Evolutionary conservation across 164 flowering plant genomes (phyloP), one percentile per base, ranked within the genome.

Genomic region (Vitis amurensis): DNA sequence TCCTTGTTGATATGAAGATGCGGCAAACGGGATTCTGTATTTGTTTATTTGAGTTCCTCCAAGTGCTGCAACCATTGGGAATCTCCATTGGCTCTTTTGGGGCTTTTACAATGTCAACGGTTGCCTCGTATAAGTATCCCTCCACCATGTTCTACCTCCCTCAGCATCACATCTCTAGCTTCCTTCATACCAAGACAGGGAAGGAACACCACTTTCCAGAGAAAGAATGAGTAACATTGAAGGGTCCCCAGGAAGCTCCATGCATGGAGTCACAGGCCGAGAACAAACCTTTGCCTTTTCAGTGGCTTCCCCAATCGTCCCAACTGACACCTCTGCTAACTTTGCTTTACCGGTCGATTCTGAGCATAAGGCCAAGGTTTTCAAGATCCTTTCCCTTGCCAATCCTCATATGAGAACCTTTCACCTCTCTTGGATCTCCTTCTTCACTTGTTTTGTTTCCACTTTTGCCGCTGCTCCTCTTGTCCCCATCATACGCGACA

Each of bases 391-490:
- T 66, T 89, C 93, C 51, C 65, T 91, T 0, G 85, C 84, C 14
- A 82, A 82, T 10, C 97, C 97, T 16, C 93, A 89, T 84, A 92
- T 92, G 97, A 78, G 88, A 68, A 81, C 96, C 60, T 91, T 92
- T 76, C 94, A 92, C 71, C 84, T 91, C 16, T 81, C 89, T 0
- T 91, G 93, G 92, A 76, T 89, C 55, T 90, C 97, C 59, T 90
- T 92, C 85, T 92, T 85, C 87, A 80, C 92, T 3, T 88, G 93
- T 67, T 88, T 90, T 62, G 68, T 89, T 71, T 92, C 97, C 74
- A 90, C 93, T 50, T 92, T 92, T 53, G 94, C 96, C 1, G 94
- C 92, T 1, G 91, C 97, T 0, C 96, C 97, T 0, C 88, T 90
- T 1, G 86, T 90, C n/a, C 97, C 97, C 59, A 86, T 92, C 74